Conservation (phyloP, 495 filamentous ascomycete genomes). For the Talaromyces trachyspermus region DNA sequence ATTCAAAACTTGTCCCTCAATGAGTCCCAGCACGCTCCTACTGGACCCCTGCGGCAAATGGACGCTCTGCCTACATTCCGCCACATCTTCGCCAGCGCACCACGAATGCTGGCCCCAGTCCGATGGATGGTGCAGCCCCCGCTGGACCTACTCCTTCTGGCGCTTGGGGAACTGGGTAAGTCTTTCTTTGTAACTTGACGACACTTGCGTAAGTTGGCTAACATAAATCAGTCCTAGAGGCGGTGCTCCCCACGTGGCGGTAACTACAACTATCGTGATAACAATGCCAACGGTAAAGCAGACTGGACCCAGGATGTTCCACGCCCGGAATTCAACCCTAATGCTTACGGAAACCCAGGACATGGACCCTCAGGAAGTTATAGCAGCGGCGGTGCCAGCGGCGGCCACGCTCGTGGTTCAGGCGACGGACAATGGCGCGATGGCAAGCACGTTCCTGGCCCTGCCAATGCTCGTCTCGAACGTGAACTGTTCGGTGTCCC, state of each 20-base stretch:
- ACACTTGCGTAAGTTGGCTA: conserved; percentile 1
- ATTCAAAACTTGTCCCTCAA: conserved; percentile 77
- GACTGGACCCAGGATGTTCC: conserved; percentile 29
- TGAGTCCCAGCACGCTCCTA: conserved; percentile 62
- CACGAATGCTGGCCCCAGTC: conserved; percentile 22
- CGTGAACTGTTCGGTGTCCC: conserved; percentile 91
- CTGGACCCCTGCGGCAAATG: conserved; percentile 25
- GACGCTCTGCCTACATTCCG: conserved; percentile 84
- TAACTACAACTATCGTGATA: conserved; percentile 55
- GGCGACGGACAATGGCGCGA: conserved; percentile 95
- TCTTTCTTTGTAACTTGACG: conserved; percentile 9
- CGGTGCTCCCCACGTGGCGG: conserved; percentile 44
- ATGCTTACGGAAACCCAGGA: conserved; percentile 61
- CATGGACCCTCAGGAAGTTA: conserved; percentile 29
- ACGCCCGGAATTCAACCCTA: conserved; percentile 50
- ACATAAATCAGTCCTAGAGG: conserved; percentile 2
- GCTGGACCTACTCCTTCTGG: conserved; percentile 14
- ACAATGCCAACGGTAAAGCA: conserved; percentile 38
- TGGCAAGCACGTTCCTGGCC: conserved; percentile 90
- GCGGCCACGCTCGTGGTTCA: conserved; percentile 57
- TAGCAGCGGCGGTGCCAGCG: conserved; percentile 38
- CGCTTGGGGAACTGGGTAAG: conserved; percentile 37
- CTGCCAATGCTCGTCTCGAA: conserved; percentile 79
- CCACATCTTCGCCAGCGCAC: conserved; percentile 76
- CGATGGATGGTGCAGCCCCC: conserved; percentile 36